Conservation (phyloP, 2,329 filamentous ascomycete genomes). For the Hypoxylon sp. region DNA sequence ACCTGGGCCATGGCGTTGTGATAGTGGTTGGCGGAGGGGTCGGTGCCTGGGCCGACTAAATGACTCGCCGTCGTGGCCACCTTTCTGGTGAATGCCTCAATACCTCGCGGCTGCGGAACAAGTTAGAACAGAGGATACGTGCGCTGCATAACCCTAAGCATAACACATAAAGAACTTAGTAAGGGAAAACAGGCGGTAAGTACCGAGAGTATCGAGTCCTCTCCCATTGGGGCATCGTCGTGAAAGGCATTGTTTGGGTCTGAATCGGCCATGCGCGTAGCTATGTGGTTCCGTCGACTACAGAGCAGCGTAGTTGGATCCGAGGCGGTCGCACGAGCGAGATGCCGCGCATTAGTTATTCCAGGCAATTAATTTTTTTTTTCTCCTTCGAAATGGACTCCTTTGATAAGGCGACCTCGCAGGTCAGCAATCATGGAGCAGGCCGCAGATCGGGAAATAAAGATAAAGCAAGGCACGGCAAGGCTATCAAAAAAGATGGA, state of each 20-base stretch:
- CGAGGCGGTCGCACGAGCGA: constrained; percentile 29
- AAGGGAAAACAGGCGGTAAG: constrained; percentile 17
- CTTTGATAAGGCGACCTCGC: constrained; percentile 25
- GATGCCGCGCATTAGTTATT: constrained; percentile 28
- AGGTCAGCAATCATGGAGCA: constrained; percentile 25
- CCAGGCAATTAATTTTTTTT: constrained; percentile 9
- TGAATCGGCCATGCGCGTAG: constrained; percentile 48
- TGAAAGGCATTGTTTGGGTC: constrained; percentile 46
- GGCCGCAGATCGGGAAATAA: constrained; percentile 28
- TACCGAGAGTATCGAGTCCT: constrained; percentile 47
- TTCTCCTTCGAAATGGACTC: constrained; percentile 28
- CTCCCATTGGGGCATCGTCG: constrained; percentile 47
- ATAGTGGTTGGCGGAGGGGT: constrained; percentile 72
- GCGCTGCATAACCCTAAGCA: constrained; percentile 12
- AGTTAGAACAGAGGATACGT: constrained; percentile 29
- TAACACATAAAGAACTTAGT: background rate
- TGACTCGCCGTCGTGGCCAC: constrained; percentile 93
- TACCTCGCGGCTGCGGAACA: constrained; percentile 73
- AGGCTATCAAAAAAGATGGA: constrained; percentile 26
- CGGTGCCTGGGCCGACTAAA: constrained; percentile 75
- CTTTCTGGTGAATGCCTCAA: constrained; percentile 93
- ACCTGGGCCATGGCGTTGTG: constrained; percentile 88
- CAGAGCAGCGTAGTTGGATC: constrained; percentile 15
- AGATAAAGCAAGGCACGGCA: constrained; percentile 20
- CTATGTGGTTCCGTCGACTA: constrained; percentile 21